phyloP scores from a whole-genome alignment of 1,139 yeast species.

The Trichomonascaceae sp. region DNA sequence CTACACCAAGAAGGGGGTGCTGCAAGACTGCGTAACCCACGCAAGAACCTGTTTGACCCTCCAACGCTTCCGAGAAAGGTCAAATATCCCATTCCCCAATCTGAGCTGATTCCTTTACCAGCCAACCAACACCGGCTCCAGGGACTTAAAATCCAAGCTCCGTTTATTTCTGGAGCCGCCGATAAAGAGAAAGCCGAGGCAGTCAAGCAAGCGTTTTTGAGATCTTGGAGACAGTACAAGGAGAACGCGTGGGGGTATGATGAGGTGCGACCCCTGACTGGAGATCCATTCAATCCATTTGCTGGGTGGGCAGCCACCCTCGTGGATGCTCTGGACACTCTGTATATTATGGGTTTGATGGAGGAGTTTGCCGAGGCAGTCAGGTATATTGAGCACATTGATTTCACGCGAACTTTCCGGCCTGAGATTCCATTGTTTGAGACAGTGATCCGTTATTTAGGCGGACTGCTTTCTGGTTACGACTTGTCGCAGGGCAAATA shows the following conservation, averaged over 20 bases:
- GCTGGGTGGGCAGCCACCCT: conserved; percentile 39
- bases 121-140: too few species aligned
- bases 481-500: conserved; percentile 46
- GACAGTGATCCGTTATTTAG: conserved; percentile 56
- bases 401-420: conserved; percentile 34
- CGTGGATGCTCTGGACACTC: conserved; percentile 60
- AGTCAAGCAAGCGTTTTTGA: conserved; percentile 39
- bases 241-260: conserved; percentile 58
- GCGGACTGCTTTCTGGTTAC: conserved; percentile 59
- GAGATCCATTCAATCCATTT: conserved; percentile 27
- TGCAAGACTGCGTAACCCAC: too few species aligned
- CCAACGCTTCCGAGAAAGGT: too few species aligned
- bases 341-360: conserved; percentile 46
- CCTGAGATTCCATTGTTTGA: conserved; percentile 53
- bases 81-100: too few species aligned
- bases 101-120: too few species aligned
- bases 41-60: too few species aligned
- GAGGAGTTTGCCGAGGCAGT: conserved; percentile 43
- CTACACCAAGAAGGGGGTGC: too few species aligned
- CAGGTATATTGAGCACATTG: conserved; percentile 37
- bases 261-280: conserved; percentile 33
- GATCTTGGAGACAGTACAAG: conserved; percentile 49
- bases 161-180: too few species aligned
- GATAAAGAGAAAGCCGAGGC: too few species aligned
- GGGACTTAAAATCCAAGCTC: too few species aligned